Evolutionary conservation across 768 basidiomycete species (phyloP), one percentile per base, ranked within the genome.

Genomic region (Collybia mongolica): DNA sequence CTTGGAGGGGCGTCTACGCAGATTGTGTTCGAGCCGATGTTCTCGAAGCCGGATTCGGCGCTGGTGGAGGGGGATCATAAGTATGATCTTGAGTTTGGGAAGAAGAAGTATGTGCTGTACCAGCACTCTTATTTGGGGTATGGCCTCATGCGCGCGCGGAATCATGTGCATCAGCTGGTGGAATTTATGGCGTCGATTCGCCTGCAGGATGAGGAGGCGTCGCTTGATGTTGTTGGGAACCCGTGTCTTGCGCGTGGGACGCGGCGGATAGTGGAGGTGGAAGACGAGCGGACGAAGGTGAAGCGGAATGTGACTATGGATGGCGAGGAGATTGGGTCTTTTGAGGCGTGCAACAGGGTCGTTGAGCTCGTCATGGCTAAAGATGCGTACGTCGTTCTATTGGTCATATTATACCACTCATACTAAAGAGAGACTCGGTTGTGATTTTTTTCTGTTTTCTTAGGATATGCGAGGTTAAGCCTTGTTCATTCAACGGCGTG

Each of bases 51-150:
- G 15, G 76, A 76, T 23, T 68, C 69, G 22, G 56, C 57, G 20
- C 56, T 79, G 29, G 81, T 77, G 53, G 87, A 88, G 4, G 96
- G 94, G 39, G 95, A 97, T 47, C 96, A 98, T 73, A 91, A 90
- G 70, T 97, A 93, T 67, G 83, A 83, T 42, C 76, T 98, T 42
- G 71, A 66, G 29, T 94, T 95, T 61, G 88, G 81, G 2, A 90
- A 86, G 15, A 72, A 69, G 57, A 77, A 70, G 45, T 82, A 88
- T 65, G 82, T 84, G 54, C 67, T 98, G 54, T 98, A 98, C 69
- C 97, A 98, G 71, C 96, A 99, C 63, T 98, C 96, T 48, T 97
- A 98, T 70, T 79, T 98, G 49, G 97, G 95, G 4, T 99, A 95
- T 69, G 97, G 97, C 9, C 75, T 98, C 26, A 98, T 93, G 93